Evolutionary conservation across 2,329 filamentous ascomycete genomes (phyloP), one percentile per base, ranked within the genome.

Genomic region (Byssoonygena ceratinophila): DNA sequence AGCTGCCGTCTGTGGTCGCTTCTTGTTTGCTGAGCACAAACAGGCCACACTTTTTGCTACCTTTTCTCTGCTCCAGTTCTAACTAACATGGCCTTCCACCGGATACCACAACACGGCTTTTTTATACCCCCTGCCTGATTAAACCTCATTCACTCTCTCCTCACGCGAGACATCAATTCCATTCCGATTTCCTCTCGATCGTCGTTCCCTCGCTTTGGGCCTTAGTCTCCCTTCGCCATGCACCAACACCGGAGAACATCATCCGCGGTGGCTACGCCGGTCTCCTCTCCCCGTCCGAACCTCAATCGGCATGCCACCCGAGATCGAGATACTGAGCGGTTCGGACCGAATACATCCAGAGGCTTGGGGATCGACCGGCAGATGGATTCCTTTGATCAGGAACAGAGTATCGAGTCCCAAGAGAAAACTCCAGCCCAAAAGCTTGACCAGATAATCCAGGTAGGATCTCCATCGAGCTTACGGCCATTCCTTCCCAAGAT

Each of bases 401-500:
- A 72, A 27, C 71, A 69, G 44, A 68, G 68, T 52, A 64, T 68
- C 41, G 64, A 72, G 40, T 68, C 75, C 23, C 78, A 80, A 44
- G 80, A 78, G 51, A 78, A 76, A 61, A 86, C 91, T 59, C 80
- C 82, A 4, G 71, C 84, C 66, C 81, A 78, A 70, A 92, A 92
- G 73, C 76, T 96, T 60, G 92, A 94, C 68, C 89, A 95, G 71
- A 92, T 97, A 64, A 83, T 96, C 62, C 87, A 92, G 79, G 89
- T 94, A 73, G 56, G 71, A 32, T 22, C 34, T 31, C 22, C 23
- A 12, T 32, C 18, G 3, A 11, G 4, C 4, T 62, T 56, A 20
- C 39, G 29, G n/a, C 27, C 11, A 7, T 18, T 14, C 9, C 12
- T 34, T n/a, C 27, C 29, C 9, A 34, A 16, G 18, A 20, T 4